These are phyloP conservation scores for Plasmopara halstedii DNA, from an alignment of 352 stramenopile genomes.

Conservation along the genomic window DNA sequence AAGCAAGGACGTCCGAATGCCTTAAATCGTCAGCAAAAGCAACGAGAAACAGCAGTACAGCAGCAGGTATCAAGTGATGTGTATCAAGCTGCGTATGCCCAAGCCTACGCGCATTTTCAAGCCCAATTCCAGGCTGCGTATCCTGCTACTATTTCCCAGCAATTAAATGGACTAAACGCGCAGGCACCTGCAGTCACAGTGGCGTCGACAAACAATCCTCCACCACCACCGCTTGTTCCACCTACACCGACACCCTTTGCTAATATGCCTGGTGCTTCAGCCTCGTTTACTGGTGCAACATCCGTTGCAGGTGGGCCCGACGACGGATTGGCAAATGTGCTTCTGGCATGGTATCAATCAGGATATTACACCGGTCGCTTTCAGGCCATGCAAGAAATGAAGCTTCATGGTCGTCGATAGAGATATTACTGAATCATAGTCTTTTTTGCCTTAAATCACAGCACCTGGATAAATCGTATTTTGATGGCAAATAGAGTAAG, in stretches of 20 bases:
- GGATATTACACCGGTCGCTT: constrained; percentile 77
- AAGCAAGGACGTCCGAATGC: constrained; percentile 5
- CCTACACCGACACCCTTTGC: constrained; percentile 22
- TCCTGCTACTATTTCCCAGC: constrained; percentile 16
- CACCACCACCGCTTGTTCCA: constrained; percentile 14
- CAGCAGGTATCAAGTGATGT: constrained; percentile 27
- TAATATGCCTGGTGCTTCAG: constrained; percentile 13
- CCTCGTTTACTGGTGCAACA: constrained; percentile 9
- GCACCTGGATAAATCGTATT: neutral
- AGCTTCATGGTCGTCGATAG: constrained; percentile 21
- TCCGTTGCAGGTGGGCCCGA: constrained; percentile 17
- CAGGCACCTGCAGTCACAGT: constrained; percentile 10
- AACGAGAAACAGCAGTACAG: too few species aligned
- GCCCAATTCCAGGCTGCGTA: constrained; percentile 39
- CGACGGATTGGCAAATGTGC: constrained; percentile 60
- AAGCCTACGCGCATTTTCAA: constrained; percentile 61
- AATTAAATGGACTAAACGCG: constrained; percentile 8
- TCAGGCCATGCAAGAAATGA: constrained; percentile 75
- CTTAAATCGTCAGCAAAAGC: constrained; percentile 10
- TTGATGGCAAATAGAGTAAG: too few species aligned
- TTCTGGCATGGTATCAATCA: constrained; percentile 82
- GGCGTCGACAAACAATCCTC: constrained; percentile 24
- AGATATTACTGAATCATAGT: constrained; percentile 5
- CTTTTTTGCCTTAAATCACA: neutral
- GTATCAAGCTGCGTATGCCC: constrained; percentile 59